Evolutionary conservation across 805 yeast genomes (phyloP), one percentile per base, ranked within the genome.

Genomic region (Isabelozyma gotoi): DNA sequence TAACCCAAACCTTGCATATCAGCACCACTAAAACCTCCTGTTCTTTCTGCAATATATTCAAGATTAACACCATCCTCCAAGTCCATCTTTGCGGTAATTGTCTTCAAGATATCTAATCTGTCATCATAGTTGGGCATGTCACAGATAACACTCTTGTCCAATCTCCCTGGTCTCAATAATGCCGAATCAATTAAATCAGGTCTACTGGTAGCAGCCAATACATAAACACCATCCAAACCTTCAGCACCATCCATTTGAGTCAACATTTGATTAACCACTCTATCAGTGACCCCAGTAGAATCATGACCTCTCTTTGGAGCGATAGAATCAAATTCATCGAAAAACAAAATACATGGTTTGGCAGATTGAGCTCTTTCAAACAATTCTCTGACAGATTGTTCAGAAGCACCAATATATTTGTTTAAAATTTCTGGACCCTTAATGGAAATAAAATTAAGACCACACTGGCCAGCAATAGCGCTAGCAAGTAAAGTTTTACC

Each of bases 181-280:
- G 99, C 99, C 2, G 96, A 85, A 62, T 94, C 99, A 50, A 94
- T 91, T 52, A 94, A 74, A 57, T 94, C 99, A 0, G 99, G 99
- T 55, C 99, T 76, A 54, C 94, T 84, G 0, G 98, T 94, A 1
- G 98, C 99, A 0, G 98, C 98, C 19, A 94, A 72, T 0, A 94
- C 96, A 60, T 94, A 92, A 2, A 94, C 98, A 3, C 98, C 97
- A 55, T 91, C 97, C 20, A 91, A 71, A 0, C 98, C 97, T 63
- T 94, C 98, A 0, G 98, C 98, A 68, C 99, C 99, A 64, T 94
- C 99, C 96, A 94, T 91, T 61, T 94, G 97, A 0, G 99, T 94
- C 55, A 94, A 77, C 81, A 94, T 80, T 60, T 94, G 99, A 65
- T 94, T 94, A 19, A 94, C 99, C 33, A 94, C 97, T 54, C 99